These are phyloP conservation scores for Boletellus emodensis DNA, from an alignment of 768 basidiomycete species.

Conservation along the genomic window DNA sequence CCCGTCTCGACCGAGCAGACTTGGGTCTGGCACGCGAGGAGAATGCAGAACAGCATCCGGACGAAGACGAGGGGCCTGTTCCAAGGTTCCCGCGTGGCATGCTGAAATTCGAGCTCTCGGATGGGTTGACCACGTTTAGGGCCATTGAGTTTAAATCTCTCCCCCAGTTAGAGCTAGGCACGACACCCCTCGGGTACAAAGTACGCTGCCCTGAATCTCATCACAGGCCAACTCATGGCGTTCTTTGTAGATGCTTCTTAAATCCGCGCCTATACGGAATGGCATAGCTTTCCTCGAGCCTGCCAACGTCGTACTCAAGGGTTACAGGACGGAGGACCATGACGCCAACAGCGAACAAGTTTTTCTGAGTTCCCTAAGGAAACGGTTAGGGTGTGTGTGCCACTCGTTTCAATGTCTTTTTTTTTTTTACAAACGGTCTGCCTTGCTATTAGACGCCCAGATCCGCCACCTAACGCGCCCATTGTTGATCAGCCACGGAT, in stretches of 20 bases:
- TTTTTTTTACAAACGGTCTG: not conserved
- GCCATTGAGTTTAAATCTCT: conserved; percentile 76
- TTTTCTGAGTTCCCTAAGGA: conserved; percentile 59
- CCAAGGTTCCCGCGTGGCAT: conserved; percentile 81
- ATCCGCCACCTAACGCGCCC: conserved; percentile 17
- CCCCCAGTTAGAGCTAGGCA: conserved; percentile 62
- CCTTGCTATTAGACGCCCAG: conserved; percentile 21
- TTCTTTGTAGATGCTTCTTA: conserved; percentile 57
- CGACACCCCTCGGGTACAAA: conserved; percentile 81
- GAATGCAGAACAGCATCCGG: conserved; percentile 33
- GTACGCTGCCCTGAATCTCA: conserved; percentile 34
- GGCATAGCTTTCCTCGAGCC: conserved; percentile 81
- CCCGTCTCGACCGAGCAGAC: conserved; percentile 57
- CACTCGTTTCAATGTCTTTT: not conserved
- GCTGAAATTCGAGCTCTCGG: conserved; percentile 71
- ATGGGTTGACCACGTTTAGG: conserved; percentile 63
- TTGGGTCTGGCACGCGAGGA: conserved; percentile 36
- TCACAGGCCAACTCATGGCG: not conserved
- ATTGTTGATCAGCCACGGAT: conserved; percentile 7
- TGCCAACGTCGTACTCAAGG: conserved; percentile 53
- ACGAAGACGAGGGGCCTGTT: conserved; percentile 66
- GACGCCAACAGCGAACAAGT: conserved; percentile 52
- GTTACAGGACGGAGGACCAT: conserved; percentile 60
- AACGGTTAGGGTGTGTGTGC: conserved; percentile 60
- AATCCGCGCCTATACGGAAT: conserved; percentile 59